phyloP scores from a whole-genome alignment of 1,284 basidiomycete genomes.

The Moesziomyces parantarcticus region DNA sequence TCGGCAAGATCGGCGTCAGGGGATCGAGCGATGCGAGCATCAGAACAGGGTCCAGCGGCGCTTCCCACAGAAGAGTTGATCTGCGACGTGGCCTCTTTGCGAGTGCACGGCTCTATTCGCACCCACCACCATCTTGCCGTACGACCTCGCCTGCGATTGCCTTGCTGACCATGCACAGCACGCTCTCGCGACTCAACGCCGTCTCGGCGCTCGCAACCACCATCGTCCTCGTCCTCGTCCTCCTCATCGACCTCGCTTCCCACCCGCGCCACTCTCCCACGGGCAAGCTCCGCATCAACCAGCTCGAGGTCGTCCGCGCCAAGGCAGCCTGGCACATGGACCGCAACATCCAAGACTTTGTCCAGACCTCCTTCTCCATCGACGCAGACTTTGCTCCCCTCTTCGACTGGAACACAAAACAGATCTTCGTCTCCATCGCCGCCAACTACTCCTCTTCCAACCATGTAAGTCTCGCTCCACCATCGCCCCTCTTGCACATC shows the following conservation, averaged over 20 bases:
- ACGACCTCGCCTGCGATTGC: neutral
- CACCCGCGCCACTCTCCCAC: constrained; percentile 67
- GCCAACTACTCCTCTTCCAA: constrained; percentile 46
- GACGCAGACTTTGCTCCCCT: constrained; percentile 78
- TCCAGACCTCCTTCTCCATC: constrained; percentile 47
- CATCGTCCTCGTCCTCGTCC: constrained; percentile 74
- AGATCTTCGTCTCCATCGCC: constrained; percentile 76
- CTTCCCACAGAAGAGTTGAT: too few relatives aligned
- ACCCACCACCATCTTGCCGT: neutral
- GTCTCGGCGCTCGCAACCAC: constrained; percentile 75
- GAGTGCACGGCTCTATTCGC: too few relatives aligned
- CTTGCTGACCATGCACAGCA: constrained; percentile 40
- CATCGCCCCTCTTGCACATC: constrained; percentile 70
- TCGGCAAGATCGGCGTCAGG: too few relatives aligned
- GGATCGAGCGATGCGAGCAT: too few relatives aligned
- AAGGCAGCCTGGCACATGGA: constrained; percentile 56
- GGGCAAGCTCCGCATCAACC: constrained; percentile 74
- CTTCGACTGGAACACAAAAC: constrained; percentile 95
- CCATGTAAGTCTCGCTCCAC: constrained; percentile 41
- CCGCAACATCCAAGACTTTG: constrained; percentile 56
- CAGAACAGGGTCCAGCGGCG: too few relatives aligned
- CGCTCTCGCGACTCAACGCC: constrained; percentile 77
- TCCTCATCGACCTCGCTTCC: constrained; percentile 50
- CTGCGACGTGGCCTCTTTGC: too few relatives aligned
- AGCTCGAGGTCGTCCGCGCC: constrained; percentile 71